Evolutionary conservation across 2,329 filamentous ascomycete species (phyloP).

Genomic region (Chalaropsis ovoidea): DNA sequence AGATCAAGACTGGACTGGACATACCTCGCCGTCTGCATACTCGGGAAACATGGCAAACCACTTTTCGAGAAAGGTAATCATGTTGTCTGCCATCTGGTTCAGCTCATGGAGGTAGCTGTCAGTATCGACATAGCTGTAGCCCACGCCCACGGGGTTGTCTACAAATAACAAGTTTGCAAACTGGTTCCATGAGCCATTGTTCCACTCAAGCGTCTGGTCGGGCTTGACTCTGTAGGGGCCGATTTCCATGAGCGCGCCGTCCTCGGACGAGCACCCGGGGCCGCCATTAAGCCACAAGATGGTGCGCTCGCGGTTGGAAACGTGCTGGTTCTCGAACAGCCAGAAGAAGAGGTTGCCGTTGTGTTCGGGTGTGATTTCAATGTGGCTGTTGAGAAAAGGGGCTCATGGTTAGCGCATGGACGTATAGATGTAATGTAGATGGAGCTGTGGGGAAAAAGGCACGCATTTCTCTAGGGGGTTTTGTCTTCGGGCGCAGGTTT

Average conservation of each 20-base stretch:
- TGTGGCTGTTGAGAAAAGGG: conserved; percentile 51
- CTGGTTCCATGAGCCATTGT: conserved; percentile 96
- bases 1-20: conserved; percentile 30
- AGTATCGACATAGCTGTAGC: conserved; percentile 90
- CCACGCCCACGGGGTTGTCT: conserved; percentile 92
- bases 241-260: conserved; percentile 91
- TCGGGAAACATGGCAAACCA: conserved; percentile 87
- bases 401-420: not conserved
- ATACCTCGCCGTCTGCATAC: conserved; percentile 81
- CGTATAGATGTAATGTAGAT: not conserved
- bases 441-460: not conserved
- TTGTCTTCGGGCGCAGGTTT: not conserved
- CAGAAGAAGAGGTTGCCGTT: conserved; percentile 98
- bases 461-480: not conserved
- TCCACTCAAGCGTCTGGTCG: conserved; percentile 59
- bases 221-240: conserved; percentile 82
- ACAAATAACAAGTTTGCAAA: conserved; percentile 96
- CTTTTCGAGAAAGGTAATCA: conserved; percentile 79
- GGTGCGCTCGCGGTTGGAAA: conserved; percentile 80
- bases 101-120: conserved; percentile 79
- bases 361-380: conserved; percentile 73
- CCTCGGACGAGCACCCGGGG: conserved; percentile 93
- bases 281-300: conserved; percentile 97
- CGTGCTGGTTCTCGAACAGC: conserved; percentile 93
- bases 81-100: conserved; percentile 78